These are phyloP conservation scores for Penicillium soppii DNA, from an alignment of 495 filamentous ascomycete genomes.

Conservation along the genomic window DNA sequence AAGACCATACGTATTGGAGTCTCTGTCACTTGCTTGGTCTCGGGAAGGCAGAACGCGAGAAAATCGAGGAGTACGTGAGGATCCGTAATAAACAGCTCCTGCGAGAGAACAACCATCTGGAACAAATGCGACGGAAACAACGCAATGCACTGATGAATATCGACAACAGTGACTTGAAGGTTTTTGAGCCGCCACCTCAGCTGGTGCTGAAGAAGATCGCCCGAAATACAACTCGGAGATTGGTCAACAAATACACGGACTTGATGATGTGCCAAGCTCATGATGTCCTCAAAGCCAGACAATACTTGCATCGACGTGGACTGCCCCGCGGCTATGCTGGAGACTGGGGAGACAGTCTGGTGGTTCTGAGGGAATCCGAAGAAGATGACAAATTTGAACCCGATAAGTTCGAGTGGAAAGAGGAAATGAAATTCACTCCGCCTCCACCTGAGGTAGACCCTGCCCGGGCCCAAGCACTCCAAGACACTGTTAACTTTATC, in stretches of 20 bases:
- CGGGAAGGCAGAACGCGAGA: constrained; percentile 14
- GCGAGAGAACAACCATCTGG: constrained; percentile 27
- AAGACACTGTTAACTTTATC: constrained; percentile 1
- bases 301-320: constrained; percentile 25
- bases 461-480: neutral
- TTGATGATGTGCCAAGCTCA: constrained; percentile 25
- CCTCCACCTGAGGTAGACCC: neutral
- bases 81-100: constrained; percentile 25
- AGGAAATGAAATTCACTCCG: neutral
- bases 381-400: neutral
- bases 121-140: constrained; percentile 33
- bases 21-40: constrained; percentile 27
- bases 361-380: constrained; percentile 9
- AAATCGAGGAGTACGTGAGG: constrained; percentile 11
- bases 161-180: constrained; percentile 27
- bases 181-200: constrained; percentile 16
- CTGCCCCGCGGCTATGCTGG: constrained; percentile 31
- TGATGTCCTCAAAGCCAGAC: constrained; percentile 28
- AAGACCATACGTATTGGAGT: constrained; percentile 13
- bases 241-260: constrained; percentile 8
- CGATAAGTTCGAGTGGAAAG: constrained; percentile 22
- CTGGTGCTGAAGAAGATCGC: constrained; percentile 22
- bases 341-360: constrained; percentile 29
- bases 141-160: constrained; percentile 23
- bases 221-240: constrained; percentile 8